Evolutionary conservation across 345 rosid genomes (phyloP).

Genomic region (Jatropha curcas): DNA sequence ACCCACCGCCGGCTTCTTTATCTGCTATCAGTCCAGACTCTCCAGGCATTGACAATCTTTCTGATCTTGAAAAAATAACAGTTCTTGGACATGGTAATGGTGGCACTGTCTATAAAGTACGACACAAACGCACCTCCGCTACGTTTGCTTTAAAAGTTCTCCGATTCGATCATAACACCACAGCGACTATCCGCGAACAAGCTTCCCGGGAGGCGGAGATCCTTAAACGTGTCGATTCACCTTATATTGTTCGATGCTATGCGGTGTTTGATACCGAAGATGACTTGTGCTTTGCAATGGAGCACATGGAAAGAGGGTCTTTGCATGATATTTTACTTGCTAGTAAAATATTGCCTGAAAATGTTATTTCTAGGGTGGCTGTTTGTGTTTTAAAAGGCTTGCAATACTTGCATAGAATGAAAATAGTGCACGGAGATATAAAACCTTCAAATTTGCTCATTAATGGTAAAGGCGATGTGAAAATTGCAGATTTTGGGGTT

Average conservation of each 20-base stretch:
- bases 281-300: conserved; percentile 61
- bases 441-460: conserved; percentile 68
- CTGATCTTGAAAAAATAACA: conserved; percentile 49
- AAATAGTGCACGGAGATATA: conserved; percentile 67
- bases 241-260: conserved; percentile 50
- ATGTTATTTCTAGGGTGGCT: conserved; percentile 38
- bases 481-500: conserved; percentile 74
- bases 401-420: conserved; percentile 45
- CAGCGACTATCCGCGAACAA: conserved; percentile 23
- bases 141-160: conserved; percentile 55
- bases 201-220: conserved; percentile 51
- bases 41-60: conserved; percentile 35
- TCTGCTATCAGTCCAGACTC: conserved; percentile 31
- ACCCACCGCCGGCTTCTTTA: conserved; percentile 1
- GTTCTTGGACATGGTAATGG: conserved; percentile 65
- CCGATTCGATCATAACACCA: conserved; percentile 33
- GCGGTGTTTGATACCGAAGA: conserved; percentile 38
- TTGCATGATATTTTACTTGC: conserved; percentile 35
- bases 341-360: conserved; percentile 30
- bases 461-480: conserved; percentile 45
- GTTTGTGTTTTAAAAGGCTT: conserved; percentile 46
- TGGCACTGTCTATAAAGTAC: conserved; percentile 60
- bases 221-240: conserved; percentile 49
- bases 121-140: conserved; percentile 33
- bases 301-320: conserved; percentile 62